A percentile compares a stretch with the other conserved stretches of the same genome.
phyloP scores from a whole-genome alignment of 2,329 filamentous ascomycete genomes.

The Fusarium keratoplasticum region DNA sequence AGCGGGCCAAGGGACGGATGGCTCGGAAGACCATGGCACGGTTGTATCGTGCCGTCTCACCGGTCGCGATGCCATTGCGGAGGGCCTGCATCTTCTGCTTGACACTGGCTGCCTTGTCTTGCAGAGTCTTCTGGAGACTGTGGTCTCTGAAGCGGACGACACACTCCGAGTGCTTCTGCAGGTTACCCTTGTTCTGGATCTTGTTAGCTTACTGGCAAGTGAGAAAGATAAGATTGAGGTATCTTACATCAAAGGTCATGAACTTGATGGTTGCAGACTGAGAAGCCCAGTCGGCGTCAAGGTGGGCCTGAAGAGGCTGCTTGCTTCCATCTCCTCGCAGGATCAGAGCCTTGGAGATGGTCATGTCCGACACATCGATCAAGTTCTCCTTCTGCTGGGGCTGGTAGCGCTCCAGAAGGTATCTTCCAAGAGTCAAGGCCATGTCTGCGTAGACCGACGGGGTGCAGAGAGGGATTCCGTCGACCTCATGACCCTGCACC shows the following conservation, averaged over 20 bases:
- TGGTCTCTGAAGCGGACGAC: constrained; percentile 28
- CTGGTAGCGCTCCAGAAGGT: constrained; percentile 24
- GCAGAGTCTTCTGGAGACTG: constrained; percentile 14
- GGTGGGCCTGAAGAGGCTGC: constrained; percentile 30
- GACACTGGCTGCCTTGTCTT: neutral
- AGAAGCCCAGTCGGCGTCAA: constrained; percentile 30
- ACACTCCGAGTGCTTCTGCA: constrained; percentile 29
- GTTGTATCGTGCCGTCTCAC: constrained; percentile 34
- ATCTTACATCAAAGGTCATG: constrained; percentile 33
- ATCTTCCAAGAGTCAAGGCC: constrained; percentile 25
- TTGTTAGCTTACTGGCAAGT: constrained; percentile 1
- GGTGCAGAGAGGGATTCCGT: constrained; percentile 34
- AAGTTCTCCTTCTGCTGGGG: constrained; percentile 20
- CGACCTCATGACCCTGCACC: constrained; percentile 32
- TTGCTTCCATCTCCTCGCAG: constrained; percentile 1
- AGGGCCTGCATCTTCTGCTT: constrained; percentile 32
- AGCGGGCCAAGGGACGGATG: constrained; percentile 34
- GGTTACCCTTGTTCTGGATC: neutral
- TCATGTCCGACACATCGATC: constrained; percentile 38
- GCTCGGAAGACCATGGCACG: constrained; percentile 38
- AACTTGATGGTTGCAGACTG: constrained; percentile 18
- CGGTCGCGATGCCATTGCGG: constrained; percentile 18
- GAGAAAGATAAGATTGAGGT: no score
- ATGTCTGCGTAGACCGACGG: constrained; percentile 38
- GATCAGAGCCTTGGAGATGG: constrained; percentile 33